Evolutionary conservation across 2,329 filamentous ascomycete genomes (phyloP), one percentile per base, ranked within the genome.

Genomic region (Colletotrichum tabaci): DNA sequence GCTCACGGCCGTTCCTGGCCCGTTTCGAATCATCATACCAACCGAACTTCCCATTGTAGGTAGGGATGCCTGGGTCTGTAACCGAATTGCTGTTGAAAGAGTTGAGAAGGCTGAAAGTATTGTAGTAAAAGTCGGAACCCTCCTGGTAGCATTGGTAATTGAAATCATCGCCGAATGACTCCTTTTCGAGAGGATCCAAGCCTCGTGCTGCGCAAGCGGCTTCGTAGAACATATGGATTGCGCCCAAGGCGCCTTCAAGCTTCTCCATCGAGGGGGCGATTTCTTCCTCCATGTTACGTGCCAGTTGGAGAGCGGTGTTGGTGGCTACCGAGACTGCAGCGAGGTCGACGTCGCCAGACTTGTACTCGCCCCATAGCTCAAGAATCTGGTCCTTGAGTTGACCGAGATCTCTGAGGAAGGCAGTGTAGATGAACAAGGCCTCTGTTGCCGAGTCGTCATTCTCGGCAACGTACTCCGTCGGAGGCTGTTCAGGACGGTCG

Each of bases 251-350:
- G 18, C 40, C 49, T 23, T 56, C 26, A 47, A 67, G 23, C n/a
- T 47, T 52, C 13, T 57, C 44, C 16, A 58, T 66, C 16, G 78
- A 35, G 0, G 78, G 77, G 0, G 61, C 9, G 0, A 80, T 75
- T 1, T 81, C 78, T 0, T 80, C 77, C 44, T 79, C 81, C 61
- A 83, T 68, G 38, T 76, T 74, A 2, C 77, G 76, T 2, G 78
- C 80, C 2, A 85, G 75, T 8, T 78, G 75, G 16, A 82, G 76
- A 15, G 79, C 81, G 2, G 81, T 82, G 50, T 84, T 80, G 13
- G 82, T 82, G 0, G 81, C 77, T 23, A 84, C 67, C n/a, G 82
- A 79, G 1, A 78, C 78, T 7, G 79, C 76, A 5, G 75, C 74
- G 2, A 83, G 69, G 38, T 83, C 80, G 9, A 80, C 75, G 5